Evolutionary conservation across 164 flowering plant genomes (phyloP).

Genomic region (Stephania japonica): DNA sequence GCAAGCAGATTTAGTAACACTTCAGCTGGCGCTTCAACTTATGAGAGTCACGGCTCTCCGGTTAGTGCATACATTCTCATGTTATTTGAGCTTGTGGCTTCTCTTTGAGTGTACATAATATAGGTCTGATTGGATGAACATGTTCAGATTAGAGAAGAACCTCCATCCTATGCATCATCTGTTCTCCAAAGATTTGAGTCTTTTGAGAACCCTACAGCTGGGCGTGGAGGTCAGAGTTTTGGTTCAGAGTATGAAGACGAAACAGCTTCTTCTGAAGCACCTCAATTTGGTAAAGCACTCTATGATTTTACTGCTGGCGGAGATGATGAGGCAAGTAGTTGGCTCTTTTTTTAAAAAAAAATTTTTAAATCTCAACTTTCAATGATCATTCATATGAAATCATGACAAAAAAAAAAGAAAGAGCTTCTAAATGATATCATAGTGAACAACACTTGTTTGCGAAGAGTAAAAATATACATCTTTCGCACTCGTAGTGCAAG

Average conservation of each 20-base stretch:
- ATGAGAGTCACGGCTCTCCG: constrained; percentile 62
- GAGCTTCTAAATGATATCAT: neutral
- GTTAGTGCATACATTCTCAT: constrained; percentile 29
- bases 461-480: neutral
- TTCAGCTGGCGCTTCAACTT: constrained; percentile 33
- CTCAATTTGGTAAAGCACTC: constrained; percentile 73
- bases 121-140: constrained; percentile 6
- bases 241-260: constrained; percentile 59
- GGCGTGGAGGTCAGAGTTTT: constrained; percentile 53
- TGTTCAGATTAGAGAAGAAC: constrained; percentile 84
- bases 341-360: neutral
- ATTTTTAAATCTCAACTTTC: neutral
- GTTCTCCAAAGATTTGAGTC: constrained; percentile 58
- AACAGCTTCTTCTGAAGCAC: constrained; percentile 45
- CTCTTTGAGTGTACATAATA: neutral
- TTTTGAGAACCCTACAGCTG: constrained; percentile 84
- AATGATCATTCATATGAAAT: neutral
- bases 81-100: neutral
- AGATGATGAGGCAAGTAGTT: constrained; percentile 76
- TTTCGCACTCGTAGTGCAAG: neutral
- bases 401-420: neutral
- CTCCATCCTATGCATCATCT: constrained; percentile 73
- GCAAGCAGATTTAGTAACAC: constrained; percentile 51
- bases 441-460: neutral
- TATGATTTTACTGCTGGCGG: constrained; percentile 99